Base-by-base conservation (phyloP, 1,139 yeast genomes). In the Blastobotrys apis region DNA sequence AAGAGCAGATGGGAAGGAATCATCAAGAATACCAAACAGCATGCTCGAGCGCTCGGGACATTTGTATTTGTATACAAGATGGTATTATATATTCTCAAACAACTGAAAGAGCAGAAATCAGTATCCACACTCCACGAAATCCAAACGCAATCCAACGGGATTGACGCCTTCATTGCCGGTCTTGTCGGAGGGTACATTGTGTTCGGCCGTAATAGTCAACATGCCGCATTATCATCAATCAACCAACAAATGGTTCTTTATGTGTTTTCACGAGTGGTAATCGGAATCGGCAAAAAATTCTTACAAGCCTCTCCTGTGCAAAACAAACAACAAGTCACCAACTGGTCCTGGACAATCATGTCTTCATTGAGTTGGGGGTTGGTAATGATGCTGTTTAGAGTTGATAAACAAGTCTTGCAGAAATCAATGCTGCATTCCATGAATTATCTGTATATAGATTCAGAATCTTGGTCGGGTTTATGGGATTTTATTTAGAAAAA, bases 291-390 rank as follows among this genome's bases (percentile, higher is more conserved):
- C 20, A 78, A 78, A 59, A 45, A 45, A 41, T 19, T 49, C 36
- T 40, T 45, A 23, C 37, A 38, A 10, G 21, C 45, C 3, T 27
- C 40, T 3, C n/a, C 22, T 9, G 44, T 54, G 0, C 39, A 44
- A 34, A 33, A 43, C 26, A 39, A 47, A 27, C 17, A 33, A 17
- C 39, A 39, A 43, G 35, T 48, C 30, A 51, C 64, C 51, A 50
- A 59, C 47, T 29, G 67, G 55, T 68, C 81, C 3, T 84, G 90
- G 90, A 72, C 78, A 39, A 63, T 75, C 44, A 78, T 81, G 59
- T 83, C 90, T 1, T 77, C 83, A n/a, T 50, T 79, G 5, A 72
- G 81, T 8, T 84, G 94, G 94, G 94, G 81, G 0, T 62, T 77
- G 41, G 86, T 84, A 40, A 83, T 84, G 92, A 72, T 76, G 55